These are phyloP conservation scores for Salmacisia buchloeana DNA, from an alignment of 1,284 basidiomycete species.

Conservation along the genomic window DNA sequence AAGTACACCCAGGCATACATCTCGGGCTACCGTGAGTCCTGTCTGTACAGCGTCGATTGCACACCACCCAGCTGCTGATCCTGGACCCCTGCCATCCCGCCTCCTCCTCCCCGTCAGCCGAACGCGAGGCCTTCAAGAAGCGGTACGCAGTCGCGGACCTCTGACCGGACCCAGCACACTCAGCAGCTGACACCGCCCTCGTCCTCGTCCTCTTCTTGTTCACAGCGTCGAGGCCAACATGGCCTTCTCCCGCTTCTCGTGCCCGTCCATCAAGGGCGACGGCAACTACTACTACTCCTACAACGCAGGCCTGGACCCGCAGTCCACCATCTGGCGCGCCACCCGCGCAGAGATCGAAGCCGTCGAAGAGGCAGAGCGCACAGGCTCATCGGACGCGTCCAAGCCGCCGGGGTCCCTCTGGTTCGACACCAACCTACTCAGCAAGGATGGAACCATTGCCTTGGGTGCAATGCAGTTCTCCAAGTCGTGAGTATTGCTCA, in stretches of 20 bases:
- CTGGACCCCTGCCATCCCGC: no score
- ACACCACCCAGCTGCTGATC: not conserved
- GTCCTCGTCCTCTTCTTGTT: not conserved
- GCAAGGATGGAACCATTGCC: slow-evolving; percentile 43
- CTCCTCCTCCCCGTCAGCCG: not conserved
- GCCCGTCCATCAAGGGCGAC: slow-evolving; percentile 40
- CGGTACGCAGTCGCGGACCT: slow-evolving; percentile 9
- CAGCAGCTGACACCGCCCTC: not conserved
- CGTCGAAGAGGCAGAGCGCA: slow-evolving; percentile 14
- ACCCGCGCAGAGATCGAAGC: slow-evolving; percentile 27
- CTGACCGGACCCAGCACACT: not conserved
- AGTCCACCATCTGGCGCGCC: slow-evolving; percentile 39
- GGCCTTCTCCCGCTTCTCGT: slow-evolving; percentile 42
- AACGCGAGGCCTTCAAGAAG: slow-evolving; percentile 35
- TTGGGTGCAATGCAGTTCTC: slow-evolving; percentile 39
- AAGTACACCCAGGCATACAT: slow-evolving; percentile 36
- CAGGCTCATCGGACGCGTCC: slow-evolving; percentile 17
- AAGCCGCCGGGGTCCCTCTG: slow-evolving; percentile 40
- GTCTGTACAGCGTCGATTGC: not conserved
- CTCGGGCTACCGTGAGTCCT: slow-evolving; percentile 19
- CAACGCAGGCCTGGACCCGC: slow-evolving; percentile 46
- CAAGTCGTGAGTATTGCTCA: slow-evolving; percentile 19
- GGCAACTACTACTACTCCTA: slow-evolving; percentile 45
- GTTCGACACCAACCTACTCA: slow-evolving; percentile 45
- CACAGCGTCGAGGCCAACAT: slow-evolving; percentile 32